Conservation (phyloP, 2,329 filamentous ascomycete genomes). For the Cladosporium austrohemisphaericum region DNA sequence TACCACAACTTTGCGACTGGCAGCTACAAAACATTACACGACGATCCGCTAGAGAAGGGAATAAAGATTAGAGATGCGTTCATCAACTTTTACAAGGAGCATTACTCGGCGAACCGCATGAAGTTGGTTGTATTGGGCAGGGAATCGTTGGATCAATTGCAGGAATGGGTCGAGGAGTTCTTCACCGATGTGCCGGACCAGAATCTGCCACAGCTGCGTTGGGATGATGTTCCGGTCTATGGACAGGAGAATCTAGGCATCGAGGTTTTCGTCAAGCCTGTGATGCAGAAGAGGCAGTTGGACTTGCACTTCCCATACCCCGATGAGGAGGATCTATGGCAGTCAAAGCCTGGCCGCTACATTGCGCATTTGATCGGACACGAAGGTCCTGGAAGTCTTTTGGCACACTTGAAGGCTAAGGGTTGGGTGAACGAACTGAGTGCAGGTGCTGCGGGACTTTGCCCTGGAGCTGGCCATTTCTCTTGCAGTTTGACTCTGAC, state of each 20-base stretch:
- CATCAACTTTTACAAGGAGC: conserved; percentile 82
- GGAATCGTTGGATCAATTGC: conserved; percentile 75
- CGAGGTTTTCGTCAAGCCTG: conserved; percentile 83
- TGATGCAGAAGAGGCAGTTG: conserved; percentile 79
- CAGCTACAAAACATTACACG: conserved; percentile 80
- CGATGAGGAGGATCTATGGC: conserved; percentile 75
- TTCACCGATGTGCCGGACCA: conserved; percentile 82
- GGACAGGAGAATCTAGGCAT: conserved; percentile 59
- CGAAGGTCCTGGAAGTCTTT: conserved; percentile 86
- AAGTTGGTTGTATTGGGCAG: conserved; percentile 83
- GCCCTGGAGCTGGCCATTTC: conserved; percentile 77
- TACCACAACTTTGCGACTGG: conserved; percentile 91
- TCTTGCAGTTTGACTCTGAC: conserved; percentile 76
- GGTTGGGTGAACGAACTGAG: conserved; percentile 84
- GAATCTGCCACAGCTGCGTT: conserved; percentile 64
- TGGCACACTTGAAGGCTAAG: conserved; percentile 84
- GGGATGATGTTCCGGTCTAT: conserved; percentile 61
- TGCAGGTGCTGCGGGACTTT: conserved; percentile 70
- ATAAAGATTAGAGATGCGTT: conserved; percentile 87
- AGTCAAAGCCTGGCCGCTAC: conserved; percentile 79
- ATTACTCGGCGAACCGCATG: conserved; percentile 93
- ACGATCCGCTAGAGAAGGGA: conserved; percentile 70
- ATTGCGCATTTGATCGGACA: conserved; percentile 87
- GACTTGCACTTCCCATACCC: conserved; percentile 80
- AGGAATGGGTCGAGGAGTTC: conserved; percentile 78